Evolutionary conservation across 2,329 filamentous ascomycete species (phyloP).

Genomic region (Phialocephala subalpina): DNA sequence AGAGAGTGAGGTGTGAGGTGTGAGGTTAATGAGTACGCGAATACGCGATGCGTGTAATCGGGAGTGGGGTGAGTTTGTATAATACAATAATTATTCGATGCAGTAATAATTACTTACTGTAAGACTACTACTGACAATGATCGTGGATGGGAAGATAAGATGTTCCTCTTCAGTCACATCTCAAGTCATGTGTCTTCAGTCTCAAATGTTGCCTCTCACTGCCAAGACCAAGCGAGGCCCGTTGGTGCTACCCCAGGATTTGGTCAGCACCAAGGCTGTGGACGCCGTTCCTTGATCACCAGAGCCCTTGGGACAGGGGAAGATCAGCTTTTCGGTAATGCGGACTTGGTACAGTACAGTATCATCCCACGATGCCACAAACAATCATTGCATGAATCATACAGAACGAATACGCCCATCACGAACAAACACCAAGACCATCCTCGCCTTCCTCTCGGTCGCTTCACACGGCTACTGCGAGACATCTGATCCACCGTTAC

Average conservation of each 20-base stretch:
- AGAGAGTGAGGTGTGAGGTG: background rate
- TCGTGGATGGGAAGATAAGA: background rate
- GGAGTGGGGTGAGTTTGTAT: too few species aligned
- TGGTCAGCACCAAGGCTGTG: background rate
- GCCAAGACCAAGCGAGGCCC: background rate
- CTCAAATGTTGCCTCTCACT: background rate
- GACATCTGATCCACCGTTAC: constrained; percentile 1
- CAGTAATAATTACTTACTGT: background rate
- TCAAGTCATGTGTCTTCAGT: constrained; percentile 1
- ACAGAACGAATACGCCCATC: background rate
- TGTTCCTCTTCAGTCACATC: background rate
- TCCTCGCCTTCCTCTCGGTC: background rate
- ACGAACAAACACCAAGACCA: too few species aligned
- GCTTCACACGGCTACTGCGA: background rate
- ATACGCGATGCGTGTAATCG: background rate
- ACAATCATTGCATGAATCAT: background rate
- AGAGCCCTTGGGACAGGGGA: background rate
- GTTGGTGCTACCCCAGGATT: background rate
- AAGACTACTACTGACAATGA: background rate
- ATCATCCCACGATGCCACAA: background rate
- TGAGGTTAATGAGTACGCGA: background rate
- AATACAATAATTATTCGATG: too few species aligned
- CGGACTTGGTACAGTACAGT: too few species aligned
- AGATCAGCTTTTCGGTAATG: background rate
- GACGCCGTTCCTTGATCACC: background rate